Base-by-base conservation (phyloP, 495 filamentous ascomycete genomes). In the Aspergillus panamensis region DNA sequence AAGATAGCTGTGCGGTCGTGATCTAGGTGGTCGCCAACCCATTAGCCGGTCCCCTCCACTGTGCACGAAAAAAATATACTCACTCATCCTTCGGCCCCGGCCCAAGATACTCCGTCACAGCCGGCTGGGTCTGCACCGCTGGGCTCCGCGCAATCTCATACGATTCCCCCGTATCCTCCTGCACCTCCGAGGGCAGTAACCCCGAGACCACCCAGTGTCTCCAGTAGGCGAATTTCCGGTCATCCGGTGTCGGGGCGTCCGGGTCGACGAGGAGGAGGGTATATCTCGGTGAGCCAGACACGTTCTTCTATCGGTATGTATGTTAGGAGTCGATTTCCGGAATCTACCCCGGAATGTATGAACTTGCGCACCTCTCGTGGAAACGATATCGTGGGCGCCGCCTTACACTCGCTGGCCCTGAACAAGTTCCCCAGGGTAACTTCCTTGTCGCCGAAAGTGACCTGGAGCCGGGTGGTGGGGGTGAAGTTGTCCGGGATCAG, bases 31-130 rank as follows among this genome's bases (percentile, higher is more conserved):
- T 37, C 16, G 44, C 12, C 14, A 30, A 30, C 33, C 14, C 1
- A 21, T 17, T 1, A 51, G 25, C 14, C 16, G 31, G 29, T 16
- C 16, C 12, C 16, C 4, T 19, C 17, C 7, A 20, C 8, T 8
- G 3, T 19, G 1, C 17, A 9, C 16, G n/a, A 33, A 56, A 3
- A 8, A 4, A 20, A 43, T 13, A 17, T 17, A 35, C 61, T 17
- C 57, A 63, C 61, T 60, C 61, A 52, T 63, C 61, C 49, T 63
- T 63, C 1, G 61, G 61, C 7, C 61, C 61, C 8, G 61, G 61
- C n/a, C 56, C 57, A 16, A 63, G 54, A 42, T 63, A 63, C 37
- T 60, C 57, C 16, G 61, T 63, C 52, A 63, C n/a, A 3, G 40
- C 44, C 0, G 31, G 20, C 12, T 14, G 32, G 1, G 43, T 14